Conservation (phyloP, 2,329 filamentous ascomycete genomes). For the Escovopsis sp. region DNA sequence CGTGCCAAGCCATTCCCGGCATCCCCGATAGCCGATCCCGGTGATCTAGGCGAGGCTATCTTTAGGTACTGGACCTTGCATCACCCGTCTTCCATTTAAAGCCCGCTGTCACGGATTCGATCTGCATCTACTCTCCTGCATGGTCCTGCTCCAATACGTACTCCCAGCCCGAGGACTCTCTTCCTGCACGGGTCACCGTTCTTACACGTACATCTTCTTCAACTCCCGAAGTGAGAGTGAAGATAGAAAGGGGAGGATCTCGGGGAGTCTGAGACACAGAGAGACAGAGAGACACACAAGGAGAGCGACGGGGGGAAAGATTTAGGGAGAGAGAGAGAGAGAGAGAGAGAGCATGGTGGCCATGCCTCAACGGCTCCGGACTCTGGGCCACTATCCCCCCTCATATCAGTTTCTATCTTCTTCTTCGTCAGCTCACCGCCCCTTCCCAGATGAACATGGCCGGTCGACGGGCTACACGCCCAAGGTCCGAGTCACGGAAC, state of each 20-base stretch:
- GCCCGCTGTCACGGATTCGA: no score
- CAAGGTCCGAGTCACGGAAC: conserved; percentile 81
- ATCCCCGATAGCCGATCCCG: conserved; percentile 6
- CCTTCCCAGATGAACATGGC: conserved; percentile 35
- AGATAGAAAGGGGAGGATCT: no score
- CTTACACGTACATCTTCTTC: no score
- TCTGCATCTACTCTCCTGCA: background rate
- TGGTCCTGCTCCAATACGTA: no score
- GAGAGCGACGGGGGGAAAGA: no score
- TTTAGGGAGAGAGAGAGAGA: no score
- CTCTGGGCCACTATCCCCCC: conserved; percentile 12
- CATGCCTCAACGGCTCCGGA: conserved; percentile 22
- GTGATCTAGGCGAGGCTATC: conserved; percentile 4
- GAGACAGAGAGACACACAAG: background rate
- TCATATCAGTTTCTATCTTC: conserved; percentile 9
- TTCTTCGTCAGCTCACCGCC: conserved; percentile 20
- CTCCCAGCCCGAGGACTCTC: no score
- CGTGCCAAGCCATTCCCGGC: background rate
- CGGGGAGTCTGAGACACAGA: background rate
- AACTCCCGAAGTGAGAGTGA: no score
- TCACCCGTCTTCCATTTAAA: background rate
- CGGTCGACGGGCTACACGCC: conserved; percentile 44
- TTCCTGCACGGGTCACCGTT: no score
- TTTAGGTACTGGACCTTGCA: background rate
- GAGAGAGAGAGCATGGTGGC: background rate